Evolutionary conservation across 441 rosid species (phyloP).

Genomic region (Croton laevigatus): DNA sequence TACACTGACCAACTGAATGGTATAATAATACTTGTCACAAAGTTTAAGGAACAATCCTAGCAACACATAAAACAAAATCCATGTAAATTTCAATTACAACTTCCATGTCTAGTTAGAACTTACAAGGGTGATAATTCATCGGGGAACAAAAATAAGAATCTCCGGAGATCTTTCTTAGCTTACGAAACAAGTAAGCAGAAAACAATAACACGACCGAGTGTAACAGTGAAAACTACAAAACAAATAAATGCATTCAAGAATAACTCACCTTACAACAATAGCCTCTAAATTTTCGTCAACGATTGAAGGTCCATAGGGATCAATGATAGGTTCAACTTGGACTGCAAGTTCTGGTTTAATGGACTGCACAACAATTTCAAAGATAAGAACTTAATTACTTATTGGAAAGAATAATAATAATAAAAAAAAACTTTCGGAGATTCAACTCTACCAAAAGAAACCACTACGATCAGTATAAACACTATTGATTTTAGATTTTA

Average conservation of each 20-base stretch:
- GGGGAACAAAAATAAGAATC: no score
- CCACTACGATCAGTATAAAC: background rate
- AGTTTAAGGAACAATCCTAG: background rate
- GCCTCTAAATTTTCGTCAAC: slow-evolving; percentile 76
- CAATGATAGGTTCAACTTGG: slow-evolving; percentile 73
- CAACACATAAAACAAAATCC: no score
- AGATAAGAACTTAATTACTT: no score
- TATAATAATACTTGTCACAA: background rate
- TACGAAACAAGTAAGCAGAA: no score
- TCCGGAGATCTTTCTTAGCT: no score
- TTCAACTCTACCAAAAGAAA: background rate
- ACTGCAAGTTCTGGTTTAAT: slow-evolving; percentile 71
- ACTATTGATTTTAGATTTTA: background rate
- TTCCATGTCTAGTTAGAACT: no score
- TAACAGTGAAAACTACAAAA: no score
- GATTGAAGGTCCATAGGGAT: slow-evolving; percentile 93
- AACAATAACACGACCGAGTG: no score
- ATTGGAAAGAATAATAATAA: background rate
- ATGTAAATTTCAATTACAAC: no score
- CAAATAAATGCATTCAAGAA: background rate
- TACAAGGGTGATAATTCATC: no score
- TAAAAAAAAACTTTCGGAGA: background rate
- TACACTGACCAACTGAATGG: background rate
- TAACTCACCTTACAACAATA: slow-evolving; percentile 77
- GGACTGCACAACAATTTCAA: slow-evolving; percentile 49